Conservation (phyloP, 768 basidiomycete genomes). For the Rickenella mellea region DNA sequence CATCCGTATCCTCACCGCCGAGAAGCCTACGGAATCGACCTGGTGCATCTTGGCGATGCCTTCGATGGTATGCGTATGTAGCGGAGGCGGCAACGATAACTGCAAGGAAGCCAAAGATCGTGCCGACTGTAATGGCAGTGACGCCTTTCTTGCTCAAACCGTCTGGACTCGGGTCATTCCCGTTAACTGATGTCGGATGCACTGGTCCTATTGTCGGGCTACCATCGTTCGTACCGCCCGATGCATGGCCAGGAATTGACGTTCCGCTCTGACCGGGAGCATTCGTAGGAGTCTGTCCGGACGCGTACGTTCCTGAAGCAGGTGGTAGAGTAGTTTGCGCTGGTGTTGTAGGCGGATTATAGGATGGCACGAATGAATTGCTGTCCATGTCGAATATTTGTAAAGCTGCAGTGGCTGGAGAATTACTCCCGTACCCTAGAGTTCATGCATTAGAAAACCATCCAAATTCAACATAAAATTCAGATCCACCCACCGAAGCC, state of each 20-base stretch:
- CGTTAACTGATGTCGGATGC: slow-evolving; percentile 5
- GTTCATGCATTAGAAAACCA: neutral
- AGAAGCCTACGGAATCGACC: too few relatives aligned
- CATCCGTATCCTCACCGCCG: too few relatives aligned
- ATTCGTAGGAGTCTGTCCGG: slow-evolving; percentile 25
- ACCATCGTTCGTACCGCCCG: slow-evolving; percentile 4
- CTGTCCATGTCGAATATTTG: slow-evolving; percentile 37
- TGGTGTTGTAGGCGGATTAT: slow-evolving; percentile 24
- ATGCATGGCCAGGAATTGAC: too few relatives aligned
- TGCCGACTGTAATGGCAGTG: slow-evolving; percentile 50
- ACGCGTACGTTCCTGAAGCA: slow-evolving; percentile 21
- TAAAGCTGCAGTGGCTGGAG: slow-evolving; percentile 46
- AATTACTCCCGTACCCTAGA: slow-evolving; percentile 37
- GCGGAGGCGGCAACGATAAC: slow-evolving; percentile 34
- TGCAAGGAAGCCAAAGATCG: slow-evolving; percentile 50
- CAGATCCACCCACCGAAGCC: slow-evolving; percentile 53
- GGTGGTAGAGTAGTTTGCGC: slow-evolving; percentile 17
- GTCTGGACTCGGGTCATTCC: slow-evolving; percentile 9
- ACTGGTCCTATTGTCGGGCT: slow-evolving; percentile 7
- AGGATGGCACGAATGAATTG: slow-evolving; percentile 27
- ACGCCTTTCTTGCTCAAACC: slow-evolving; percentile 13
- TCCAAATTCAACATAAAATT: slow-evolving; percentile 4
- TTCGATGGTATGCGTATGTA: slow-evolving; percentile 37
- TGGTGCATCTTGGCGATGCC: too few relatives aligned
- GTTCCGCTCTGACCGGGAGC: too few relatives aligned